A percentile compares a stretch with the other conserved stretches of the same genome.
Evolutionary conservation across 208 protist genomes (phyloP).

Genomic region (Leishmania lainsoni): DNA sequence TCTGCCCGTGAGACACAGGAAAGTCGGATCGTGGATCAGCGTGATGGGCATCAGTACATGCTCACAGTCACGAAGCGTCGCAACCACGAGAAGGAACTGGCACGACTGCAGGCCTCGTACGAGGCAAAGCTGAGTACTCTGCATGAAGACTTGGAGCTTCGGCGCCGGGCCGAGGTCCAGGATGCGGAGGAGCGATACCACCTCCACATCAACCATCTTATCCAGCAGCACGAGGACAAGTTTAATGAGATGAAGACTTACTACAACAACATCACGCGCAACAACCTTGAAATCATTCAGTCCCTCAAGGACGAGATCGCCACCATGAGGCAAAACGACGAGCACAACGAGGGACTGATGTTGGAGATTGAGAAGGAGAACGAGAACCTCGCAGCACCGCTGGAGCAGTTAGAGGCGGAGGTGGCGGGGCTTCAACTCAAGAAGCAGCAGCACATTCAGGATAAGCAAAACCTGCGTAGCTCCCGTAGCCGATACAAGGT

Average conservation of each 20-base stretch:
- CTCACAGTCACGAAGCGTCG: slow-evolving; percentile 85
- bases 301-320: slow-evolving; percentile 96
- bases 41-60: slow-evolving; percentile 90
- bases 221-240: slow-evolving; percentile 94
- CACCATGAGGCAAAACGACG: slow-evolving; percentile 95
- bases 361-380: slow-evolving; percentile 97
- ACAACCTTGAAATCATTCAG: slow-evolving; percentile 98
- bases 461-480: slow-evolving; percentile 93
- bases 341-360: slow-evolving; percentile 96
- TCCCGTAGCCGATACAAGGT: slow-evolving; percentile 77
- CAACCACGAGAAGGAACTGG: slow-evolving; percentile 86
- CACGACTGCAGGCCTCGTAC: slow-evolving; percentile 83
- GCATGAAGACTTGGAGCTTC: slow-evolving; percentile 92
- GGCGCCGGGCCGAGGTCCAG: slow-evolving; percentile 92
- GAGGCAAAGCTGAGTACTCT: slow-evolving; percentile 90
- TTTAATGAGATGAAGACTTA: slow-evolving; percentile 98
- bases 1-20: slow-evolving; percentile 77
- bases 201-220: slow-evolving; percentile 96
- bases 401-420: slow-evolving; percentile 89
- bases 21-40: slow-evolving; percentile 79
- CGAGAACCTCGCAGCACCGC: slow-evolving; percentile 93
- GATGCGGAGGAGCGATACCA: slow-evolving; percentile 97
- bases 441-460: slow-evolving; percentile 94
- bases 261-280: slow-evolving; percentile 98
- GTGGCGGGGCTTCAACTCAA: slow-evolving; percentile 90